Percentiles rank a stretch among this genome's conserved stretches.
phyloP scores from a whole-genome alignment of 169 alveolate species.

The Cryptosporidium baileyi region DNA sequence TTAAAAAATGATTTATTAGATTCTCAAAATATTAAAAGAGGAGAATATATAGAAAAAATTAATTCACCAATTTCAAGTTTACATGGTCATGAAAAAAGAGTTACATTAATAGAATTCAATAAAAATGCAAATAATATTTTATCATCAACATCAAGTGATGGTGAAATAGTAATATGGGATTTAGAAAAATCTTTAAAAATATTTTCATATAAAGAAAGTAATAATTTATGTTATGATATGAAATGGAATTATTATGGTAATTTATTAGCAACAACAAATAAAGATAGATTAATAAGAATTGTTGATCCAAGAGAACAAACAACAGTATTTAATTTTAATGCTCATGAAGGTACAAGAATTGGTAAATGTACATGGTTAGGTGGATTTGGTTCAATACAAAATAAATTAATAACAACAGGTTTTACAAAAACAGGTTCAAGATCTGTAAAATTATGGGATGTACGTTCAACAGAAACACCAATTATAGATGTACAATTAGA shows the following conservation, averaged over 20 bases:
- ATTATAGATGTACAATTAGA: slow-evolving; percentile 34
- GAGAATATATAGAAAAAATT: slow-evolving; percentile 25
- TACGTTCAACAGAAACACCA: slow-evolving; percentile 8
- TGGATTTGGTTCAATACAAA: slow-evolving; percentile 47
- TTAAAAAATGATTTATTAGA: slow-evolving; percentile 25
- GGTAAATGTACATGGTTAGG: slow-evolving; percentile 67
- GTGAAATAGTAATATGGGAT: slow-evolving; percentile 52
- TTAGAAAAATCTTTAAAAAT: slow-evolving; percentile 28
- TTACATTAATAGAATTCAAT: slow-evolving; percentile 40
- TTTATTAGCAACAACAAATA: slow-evolving; percentile 27
- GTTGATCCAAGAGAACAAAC: slow-evolving; percentile 57
- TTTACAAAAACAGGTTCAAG: slow-evolving; percentile 53
- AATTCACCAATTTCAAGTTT: slow-evolving; percentile 19
- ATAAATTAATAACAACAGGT: slow-evolving; percentile 46
- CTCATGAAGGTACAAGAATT: slow-evolving; percentile 68
- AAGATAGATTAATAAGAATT: slow-evolving; percentile 31
- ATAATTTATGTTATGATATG: slow-evolving; percentile 40
- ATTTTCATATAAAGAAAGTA: slow-evolving; percentile 20
- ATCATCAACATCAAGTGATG: slow-evolving; percentile 41
- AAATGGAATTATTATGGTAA: slow-evolving; percentile 60
- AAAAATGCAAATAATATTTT: slow-evolving; percentile 31
- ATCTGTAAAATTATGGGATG: slow-evolving; percentile 61
- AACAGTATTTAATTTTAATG: neutral
- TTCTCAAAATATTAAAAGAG: slow-evolving; percentile 46
- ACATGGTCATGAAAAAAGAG: slow-evolving; percentile 66